Evolutionary conservation across 257 asterid species (phyloP), one percentile per base, ranked within the genome.

Genomic region (Plantago elongata): DNA sequence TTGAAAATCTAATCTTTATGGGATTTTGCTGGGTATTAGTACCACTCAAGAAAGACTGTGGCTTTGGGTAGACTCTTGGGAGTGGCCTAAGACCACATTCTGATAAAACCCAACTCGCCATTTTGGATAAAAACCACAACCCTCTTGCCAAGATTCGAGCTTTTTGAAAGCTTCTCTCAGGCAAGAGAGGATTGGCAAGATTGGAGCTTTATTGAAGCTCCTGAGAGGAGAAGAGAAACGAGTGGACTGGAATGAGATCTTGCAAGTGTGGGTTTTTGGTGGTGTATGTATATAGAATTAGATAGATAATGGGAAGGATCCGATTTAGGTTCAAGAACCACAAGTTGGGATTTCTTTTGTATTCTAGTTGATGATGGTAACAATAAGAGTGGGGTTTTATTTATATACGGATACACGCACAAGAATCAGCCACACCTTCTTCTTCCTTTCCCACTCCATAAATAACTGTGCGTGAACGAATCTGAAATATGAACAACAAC

Each of bases 21-120:
- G 69, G 60, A 63, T 27, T 60, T 10, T 80, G 34, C 40, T 4
- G 8, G 40, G 40, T 34, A 34, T 34, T 34, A 7, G 5, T 34
- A 34, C 40, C 4, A 42, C 46, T 62, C 43, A 63, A 42, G 47
- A 57, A 74, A 59, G 71, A 2, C 11, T 15, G 52, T 27, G 94
- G 92, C 9, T 69, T 69, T 22, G 81, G 74, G 56, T 70, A 74
- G 46, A 75, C 44, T 61, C 67, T 80, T 7, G 86, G 79, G 40
- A 80, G 65, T 18, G 83, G 79, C 61, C 65, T 75, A 5, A 77
- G 14, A 22, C 79, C 77, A 74, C 86, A 77, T 60, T 72, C 79
- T 45, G 81, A 69, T 50, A 80, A 38, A 4, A 75, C 83, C 70
- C 59, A 77, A 68, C 75, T 57, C 12, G 86, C 81, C 83, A 80